Evolutionary conservation across 2,329 filamentous ascomycete genomes (phyloP), one percentile per base, ranked within the genome.

Genomic region (Ceratocystis cubensis): DNA sequence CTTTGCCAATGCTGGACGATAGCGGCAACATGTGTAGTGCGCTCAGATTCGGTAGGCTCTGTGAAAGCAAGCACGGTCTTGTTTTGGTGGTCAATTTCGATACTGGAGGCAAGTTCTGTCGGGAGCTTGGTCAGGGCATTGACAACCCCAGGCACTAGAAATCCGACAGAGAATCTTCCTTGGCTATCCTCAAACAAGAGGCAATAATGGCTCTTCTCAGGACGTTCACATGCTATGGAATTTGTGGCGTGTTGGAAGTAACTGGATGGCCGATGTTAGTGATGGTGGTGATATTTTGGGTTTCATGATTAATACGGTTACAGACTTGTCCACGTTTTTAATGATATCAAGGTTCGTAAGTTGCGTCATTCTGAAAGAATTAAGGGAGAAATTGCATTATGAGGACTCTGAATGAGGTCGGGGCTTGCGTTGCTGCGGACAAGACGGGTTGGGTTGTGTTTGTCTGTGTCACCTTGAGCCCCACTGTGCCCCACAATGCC

Each of bases 181-280:
- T 88, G 76, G 15, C 80, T 80, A 67, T 87, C 82, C 68, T 84
- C 77, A 78, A 83, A 86, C 8, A 85, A 76, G 13, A 88, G 77
- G 17, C 89, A 85, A 73, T 86, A 89, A 69, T 96, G 81, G 30
- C 78, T 80, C 71, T 85, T 82, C 67, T 84, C 75, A 69, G 82
- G 76, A 56, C 78, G 75, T 57, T 80, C 76, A 74, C 87, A 84
- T 63, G 78, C 77, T 67, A 81, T 74, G 8, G 83, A 81, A 70
- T 86, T 78, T 65, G 86, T 79, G 65, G 87, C 80, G 66, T 82
- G 80, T 76, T 95, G 90, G 1, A 91, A 91, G 72, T 96, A 96
- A 72, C 89, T 93, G 71, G 4, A 15, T 5, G 7, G 37, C 3
- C 15, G 6, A 17, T 13, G 44, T 63, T 20, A 63, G 61, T 30